phyloP scores from a whole-genome alignment of 2,329 filamentous ascomycete species.

The Orbilia ellipsospora region DNA sequence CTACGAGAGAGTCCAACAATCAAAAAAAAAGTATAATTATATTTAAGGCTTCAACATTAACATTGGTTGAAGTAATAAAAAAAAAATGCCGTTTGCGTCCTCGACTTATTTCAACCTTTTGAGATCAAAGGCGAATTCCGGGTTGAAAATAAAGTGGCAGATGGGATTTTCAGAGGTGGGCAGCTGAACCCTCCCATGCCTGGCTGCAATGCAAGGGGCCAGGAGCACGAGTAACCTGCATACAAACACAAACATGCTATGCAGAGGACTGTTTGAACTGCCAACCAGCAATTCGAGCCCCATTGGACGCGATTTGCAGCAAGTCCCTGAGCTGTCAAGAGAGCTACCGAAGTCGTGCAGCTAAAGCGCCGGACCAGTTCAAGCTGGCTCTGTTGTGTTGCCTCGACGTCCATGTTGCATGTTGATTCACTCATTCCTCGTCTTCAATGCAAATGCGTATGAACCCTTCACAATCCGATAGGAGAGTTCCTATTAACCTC shows the following conservation, averaged over 20 bases:
- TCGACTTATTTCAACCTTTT: neutral
- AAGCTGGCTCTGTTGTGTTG: neutral
- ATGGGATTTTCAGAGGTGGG: neutral
- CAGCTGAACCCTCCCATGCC: neutral
- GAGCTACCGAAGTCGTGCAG: neutral
- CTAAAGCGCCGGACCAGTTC: neutral
- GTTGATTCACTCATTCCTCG: neutral
- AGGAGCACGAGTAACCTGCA: slow-evolving; percentile 1
- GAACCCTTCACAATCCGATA: neutral
- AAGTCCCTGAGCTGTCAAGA: neutral
- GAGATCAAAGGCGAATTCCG: too few relatives aligned
- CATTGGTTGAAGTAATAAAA: too few relatives aligned
- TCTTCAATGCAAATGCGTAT: neutral
- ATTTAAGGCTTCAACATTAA: too few relatives aligned
- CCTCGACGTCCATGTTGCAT: neutral
- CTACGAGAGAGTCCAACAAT: neutral
- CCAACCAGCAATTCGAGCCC: neutral
- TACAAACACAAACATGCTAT: neutral
- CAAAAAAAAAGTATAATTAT: too few relatives aligned
- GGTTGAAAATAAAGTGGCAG: too few relatives aligned
- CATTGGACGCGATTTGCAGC: neutral
- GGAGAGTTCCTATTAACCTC: neutral
- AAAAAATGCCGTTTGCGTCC: neutral
- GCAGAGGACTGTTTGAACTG: too few relatives aligned
- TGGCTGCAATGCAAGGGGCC: slow-evolving; percentile 10